Evolutionary conservation across 495 filamentous ascomycete genomes (phyloP).

Genomic region (Clohesyomyces aquaticus): DNA sequence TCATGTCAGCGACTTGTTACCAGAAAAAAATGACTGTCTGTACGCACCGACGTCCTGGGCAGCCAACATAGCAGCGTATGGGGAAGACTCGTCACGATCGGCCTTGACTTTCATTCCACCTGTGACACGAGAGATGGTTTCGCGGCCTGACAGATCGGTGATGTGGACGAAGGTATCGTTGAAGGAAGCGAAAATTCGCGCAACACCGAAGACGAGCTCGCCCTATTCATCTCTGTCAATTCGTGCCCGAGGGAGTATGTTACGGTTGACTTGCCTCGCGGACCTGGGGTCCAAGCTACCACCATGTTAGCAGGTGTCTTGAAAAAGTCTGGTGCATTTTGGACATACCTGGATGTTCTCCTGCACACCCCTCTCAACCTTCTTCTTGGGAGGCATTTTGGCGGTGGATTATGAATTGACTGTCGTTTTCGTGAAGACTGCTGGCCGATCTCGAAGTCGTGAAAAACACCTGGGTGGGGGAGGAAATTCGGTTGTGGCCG

Average conservation of each 20-base stretch:
- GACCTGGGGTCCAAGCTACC: conserved; percentile 82
- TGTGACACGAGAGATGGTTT: conserved; percentile 99
- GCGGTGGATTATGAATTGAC: conserved; percentile 11
- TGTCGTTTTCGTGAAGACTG: conserved; percentile 3
- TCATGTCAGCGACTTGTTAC: not conserved
- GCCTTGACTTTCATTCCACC: conserved; percentile 99
- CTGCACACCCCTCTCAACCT: conserved; percentile 71
- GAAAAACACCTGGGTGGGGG: conserved; percentile 5
- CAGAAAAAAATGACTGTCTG: too few species aligned
- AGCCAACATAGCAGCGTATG: conserved; percentile 99
- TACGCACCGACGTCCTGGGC: conserved; percentile 85
- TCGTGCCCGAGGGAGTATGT: not conserved
- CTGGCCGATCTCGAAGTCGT: conserved; percentile 7
- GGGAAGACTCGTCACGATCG: conserved; percentile 98
- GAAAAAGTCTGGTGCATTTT: not conserved
- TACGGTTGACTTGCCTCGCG: conserved; percentile 73
- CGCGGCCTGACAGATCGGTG: conserved; percentile 97
- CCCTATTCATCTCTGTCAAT: conserved; percentile 55
- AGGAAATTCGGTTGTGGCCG: conserved; percentile 9
- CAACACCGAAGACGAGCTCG: conserved; percentile 98
- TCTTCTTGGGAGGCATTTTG: conserved; percentile 70
- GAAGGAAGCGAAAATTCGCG: conserved; percentile 98
- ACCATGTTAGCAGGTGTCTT: conserved; percentile 11
- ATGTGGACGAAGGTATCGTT: conserved; percentile 99
- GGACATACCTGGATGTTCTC: conserved; percentile 81